Base-by-base conservation (phyloP, 768 basidiomycete genomes). In the Hydnomerulius pinastri region DNA sequence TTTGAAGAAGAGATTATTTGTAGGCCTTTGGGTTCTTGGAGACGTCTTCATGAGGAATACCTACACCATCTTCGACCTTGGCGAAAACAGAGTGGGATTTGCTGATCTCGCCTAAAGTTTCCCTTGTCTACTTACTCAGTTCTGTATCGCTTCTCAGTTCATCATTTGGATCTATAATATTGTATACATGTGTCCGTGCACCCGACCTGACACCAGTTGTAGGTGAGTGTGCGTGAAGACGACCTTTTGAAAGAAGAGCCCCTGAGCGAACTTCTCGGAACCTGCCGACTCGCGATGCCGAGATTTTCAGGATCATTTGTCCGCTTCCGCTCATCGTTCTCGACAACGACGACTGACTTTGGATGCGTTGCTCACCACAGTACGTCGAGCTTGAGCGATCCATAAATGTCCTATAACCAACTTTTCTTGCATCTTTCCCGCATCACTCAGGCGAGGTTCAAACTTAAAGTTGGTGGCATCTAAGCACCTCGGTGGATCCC, bases 1-100 rank as follows among this genome's bases (percentile, higher is more conserved):
- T n/a, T n/a, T n/a, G n/a, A n/a, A n/a, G n/a, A n/a, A n/a, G n/a
- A n/a, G n/a, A n/a, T n/a, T n/a, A n/a, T n/a, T n/a, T n/a, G n/a
- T 30, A 45, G 37, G 36, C 10, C 60, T 66, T 45, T 69, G 65
- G 65, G 54, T 67, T 46, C 36, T 69, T 15, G 66, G 67, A 7
- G 63, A 65, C 30, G 61, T 68, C 15, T 74, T 77, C 69, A 53
- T 76, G 51, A 66, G 63, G 54, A 72, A 69, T 38, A 70, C 72
- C 30, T 78, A 73, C 55, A 69, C 73, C 20, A 60, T 58, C 9
- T 75, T 74, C 55, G 69, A 74, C 50, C 59, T 69, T 27, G 65
- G 60, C 0, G 66, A 66, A 38, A 61, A 37, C 8, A 60, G 57
- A 32, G 71, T 73, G 15, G 69, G 71, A 23, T 71, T 74, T 45